Conservation (phyloP, 495 filamentous ascomycete species). For the Xylaria acuta region DNA sequence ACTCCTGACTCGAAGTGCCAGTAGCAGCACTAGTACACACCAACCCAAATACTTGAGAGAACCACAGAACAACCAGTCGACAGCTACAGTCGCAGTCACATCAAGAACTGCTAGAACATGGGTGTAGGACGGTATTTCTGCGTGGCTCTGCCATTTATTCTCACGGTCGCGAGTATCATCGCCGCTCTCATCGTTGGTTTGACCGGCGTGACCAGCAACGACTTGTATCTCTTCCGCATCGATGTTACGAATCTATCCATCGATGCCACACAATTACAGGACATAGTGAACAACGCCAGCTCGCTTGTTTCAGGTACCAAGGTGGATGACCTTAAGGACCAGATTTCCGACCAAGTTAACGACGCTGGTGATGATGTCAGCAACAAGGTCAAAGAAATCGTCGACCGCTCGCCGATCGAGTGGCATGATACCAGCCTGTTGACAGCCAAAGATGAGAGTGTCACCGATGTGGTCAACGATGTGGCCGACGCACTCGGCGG, state of each 20-base stretch:
- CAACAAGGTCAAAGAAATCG: conserved; percentile 23
- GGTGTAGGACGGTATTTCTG: conserved; percentile 78
- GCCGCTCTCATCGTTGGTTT: conserved; percentile 75
- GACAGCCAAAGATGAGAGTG: conserved; percentile 2
- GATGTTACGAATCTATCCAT: conserved; percentile 57
- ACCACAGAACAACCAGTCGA: background rate
- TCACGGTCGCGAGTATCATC: conserved; percentile 75
- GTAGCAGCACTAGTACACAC: background rate
- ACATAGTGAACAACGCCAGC: conserved; percentile 32
- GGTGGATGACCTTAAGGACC: conserved; percentile 29
- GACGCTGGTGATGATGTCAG: conserved; percentile 25
- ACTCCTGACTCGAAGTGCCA: conserved; percentile 3
- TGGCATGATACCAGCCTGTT: conserved; percentile 29
- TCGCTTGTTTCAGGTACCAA: conserved; percentile 29
- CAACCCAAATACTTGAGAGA: background rate
- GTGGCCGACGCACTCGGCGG: conserved; percentile 63
- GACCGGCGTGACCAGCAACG: conserved; percentile 71
- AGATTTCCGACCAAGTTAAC: conserved; percentile 30
- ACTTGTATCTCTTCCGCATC: conserved; percentile 77
- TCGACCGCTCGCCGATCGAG: background rate
- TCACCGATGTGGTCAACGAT: conserved; percentile 43
- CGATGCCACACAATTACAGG: conserved; percentile 32
- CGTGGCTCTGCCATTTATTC: conserved; percentile 78
- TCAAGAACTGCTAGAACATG: conserved; percentile 34
- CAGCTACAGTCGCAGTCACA: background rate